A percentile compares a stretch with the other conserved stretches of the same genome.
phyloP scores from a whole-genome alignment of 208 protist species.

The Vickermania spadyakhi region DNA sequence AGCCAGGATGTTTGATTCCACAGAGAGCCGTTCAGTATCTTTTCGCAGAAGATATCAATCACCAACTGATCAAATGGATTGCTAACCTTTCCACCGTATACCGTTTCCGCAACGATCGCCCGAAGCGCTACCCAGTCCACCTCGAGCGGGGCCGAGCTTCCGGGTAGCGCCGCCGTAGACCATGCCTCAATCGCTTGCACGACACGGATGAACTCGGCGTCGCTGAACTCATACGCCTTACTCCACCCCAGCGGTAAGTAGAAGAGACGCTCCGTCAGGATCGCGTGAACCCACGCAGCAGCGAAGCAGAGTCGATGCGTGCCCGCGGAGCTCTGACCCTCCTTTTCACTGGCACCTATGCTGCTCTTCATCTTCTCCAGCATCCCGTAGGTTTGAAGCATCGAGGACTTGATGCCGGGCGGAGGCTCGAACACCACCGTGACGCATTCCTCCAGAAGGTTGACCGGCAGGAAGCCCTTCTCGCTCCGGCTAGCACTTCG shows the following conservation, averaged over 20 bases:
- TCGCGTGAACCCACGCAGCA: conserved; percentile 94
- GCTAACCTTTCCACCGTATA: conserved; percentile 97
- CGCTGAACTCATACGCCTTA: conserved; percentile 97
- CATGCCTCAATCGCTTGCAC: conserved; percentile 91
- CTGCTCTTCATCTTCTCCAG: conserved; percentile 1
- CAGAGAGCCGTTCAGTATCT: conserved; percentile 60
- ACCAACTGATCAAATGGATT: conserved; percentile 97
- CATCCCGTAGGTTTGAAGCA: conserved; percentile 83
- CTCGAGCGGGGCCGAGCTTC: background rate
- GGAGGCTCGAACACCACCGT: conserved; percentile 94
- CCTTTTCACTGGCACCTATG: background rate
- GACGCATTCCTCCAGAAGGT: conserved; percentile 62
- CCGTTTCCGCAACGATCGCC: conserved; percentile 83
- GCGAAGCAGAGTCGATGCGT: conserved; percentile 95
- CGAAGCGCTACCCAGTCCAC: conserved; percentile 95
- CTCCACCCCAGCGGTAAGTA: conserved; percentile 98
- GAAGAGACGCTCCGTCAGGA: conserved; percentile 94
- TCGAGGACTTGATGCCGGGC: conserved; percentile 92
- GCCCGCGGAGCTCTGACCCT: conserved; percentile 3
- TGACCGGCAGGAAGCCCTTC: conserved; percentile 41
- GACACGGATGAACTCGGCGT: conserved; percentile 93
- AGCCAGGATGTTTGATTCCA: conserved; percentile 53
- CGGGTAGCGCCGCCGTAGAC: conserved; percentile 30
- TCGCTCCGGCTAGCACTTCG: conserved; percentile 50
- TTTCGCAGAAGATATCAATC: conserved; percentile 85